Evolutionary conservation across 768 basidiomycete genomes (phyloP).

Genomic region (Lactarius deliciosus): DNA sequence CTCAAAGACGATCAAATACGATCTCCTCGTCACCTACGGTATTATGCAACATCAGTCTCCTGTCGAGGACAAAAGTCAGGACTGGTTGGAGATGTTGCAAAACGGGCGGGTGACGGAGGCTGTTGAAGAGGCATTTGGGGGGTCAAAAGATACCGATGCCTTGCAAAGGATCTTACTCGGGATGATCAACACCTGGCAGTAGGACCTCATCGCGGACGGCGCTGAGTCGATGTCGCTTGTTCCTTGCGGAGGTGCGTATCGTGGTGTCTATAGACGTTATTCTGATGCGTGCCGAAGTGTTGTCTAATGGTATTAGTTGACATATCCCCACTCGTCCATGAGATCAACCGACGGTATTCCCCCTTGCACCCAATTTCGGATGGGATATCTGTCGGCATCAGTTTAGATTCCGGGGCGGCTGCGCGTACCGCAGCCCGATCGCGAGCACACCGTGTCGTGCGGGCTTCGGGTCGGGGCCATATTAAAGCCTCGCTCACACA

Average conservation of each 20-base stretch:
- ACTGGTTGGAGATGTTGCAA: constrained; percentile 28
- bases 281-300: background rate
- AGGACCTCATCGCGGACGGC: constrained; percentile 1
- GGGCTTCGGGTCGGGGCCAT: background rate
- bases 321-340: background rate
- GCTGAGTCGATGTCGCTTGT: background rate
- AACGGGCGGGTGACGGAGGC: constrained; percentile 24
- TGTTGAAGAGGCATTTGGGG: constrained; percentile 23
- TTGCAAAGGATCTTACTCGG: constrained; percentile 16
- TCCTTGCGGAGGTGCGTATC: background rate
- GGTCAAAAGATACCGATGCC: constrained; percentile 8
- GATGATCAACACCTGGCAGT: constrained; percentile 26
- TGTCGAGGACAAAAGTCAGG: constrained; percentile 17
- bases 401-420: constrained; percentile 7
- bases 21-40: constrained; percentile 34
- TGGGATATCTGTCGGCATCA: background rate
- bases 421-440: constrained; percentile 7
- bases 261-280: background rate
- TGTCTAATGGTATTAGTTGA: background rate
- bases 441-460: background rate
- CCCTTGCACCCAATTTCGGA: background rate
- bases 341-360: background rate
- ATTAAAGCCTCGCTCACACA: constrained; percentile 10
- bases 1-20: constrained; percentile 29
- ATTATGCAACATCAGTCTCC: constrained; percentile 30